Percentiles rank a stretch among this genome's conserved stretches.
These are phyloP conservation scores for Exophiala dermatitidis DNA, from an alignment of 2,329 filamentous ascomycete genomes.

Conservation along the genomic window DNA sequence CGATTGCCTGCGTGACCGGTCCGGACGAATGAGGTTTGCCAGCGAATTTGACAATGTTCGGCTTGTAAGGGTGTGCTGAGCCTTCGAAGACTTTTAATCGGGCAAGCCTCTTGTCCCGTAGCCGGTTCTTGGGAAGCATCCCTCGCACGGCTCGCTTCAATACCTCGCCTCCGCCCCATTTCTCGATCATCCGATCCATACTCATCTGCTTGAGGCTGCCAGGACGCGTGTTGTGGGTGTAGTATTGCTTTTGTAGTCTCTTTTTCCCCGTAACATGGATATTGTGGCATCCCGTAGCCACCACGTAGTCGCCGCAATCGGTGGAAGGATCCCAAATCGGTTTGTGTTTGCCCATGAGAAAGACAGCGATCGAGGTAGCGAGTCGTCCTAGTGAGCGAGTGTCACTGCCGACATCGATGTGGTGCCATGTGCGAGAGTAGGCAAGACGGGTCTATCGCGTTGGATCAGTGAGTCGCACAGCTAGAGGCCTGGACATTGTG, in stretches of 20 bases:
- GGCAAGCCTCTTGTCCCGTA: conserved; percentile 79
- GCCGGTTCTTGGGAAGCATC: conserved; percentile 94
- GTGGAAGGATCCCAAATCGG: conserved; percentile 95
- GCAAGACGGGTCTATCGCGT: conserved; percentile 73
- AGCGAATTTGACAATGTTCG: conserved; percentile 71
- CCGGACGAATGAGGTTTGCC: conserved; percentile 39
- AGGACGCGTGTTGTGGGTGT: conserved; percentile 84
- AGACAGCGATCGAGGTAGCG: conserved; percentile 39
- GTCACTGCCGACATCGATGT: conserved; percentile 64
- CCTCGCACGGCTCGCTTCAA: conserved; percentile 85
- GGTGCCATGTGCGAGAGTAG: conserved; percentile 94
- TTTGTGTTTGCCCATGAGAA: conserved; percentile 91
- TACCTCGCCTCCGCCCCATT: conserved; percentile 88
- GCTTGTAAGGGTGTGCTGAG: conserved; percentile 80
- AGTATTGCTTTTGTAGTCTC: conserved; percentile 89
- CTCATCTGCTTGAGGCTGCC: conserved; percentile 80
- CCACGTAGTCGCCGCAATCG: conserved; percentile 98
- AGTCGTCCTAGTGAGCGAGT: conserved; percentile 38
- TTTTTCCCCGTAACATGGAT: conserved; percentile 88
- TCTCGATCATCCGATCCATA: conserved; percentile 91
- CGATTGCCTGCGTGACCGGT: conserved; percentile 19
- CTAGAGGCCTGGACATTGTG: not conserved
- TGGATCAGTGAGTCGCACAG: not conserved
- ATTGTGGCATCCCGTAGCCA: conserved; percentile 81
- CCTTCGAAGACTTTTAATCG: conserved; percentile 95